Percentiles rank a stretch among this genome's conserved stretches.
Evolutionary conservation across 2,329 filamentous ascomycete species (phyloP).

Genomic region (Diaporthe nobilis): DNA sequence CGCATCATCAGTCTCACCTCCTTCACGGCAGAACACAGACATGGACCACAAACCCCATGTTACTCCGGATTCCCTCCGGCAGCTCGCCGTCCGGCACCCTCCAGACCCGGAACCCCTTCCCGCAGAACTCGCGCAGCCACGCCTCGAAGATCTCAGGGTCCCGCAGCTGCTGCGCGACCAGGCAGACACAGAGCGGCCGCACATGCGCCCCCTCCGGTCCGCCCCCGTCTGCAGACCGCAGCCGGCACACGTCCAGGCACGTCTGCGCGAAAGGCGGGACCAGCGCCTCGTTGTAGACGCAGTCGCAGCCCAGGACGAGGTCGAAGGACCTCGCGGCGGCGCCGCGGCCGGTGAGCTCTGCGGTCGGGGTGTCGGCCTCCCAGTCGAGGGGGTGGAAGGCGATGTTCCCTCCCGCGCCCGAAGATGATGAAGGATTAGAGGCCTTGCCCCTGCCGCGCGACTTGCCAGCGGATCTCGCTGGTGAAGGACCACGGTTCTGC

Average conservation of each 20-base stretch:
- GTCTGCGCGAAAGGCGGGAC: constrained; percentile 86
- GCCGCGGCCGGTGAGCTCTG: constrained; percentile 54
- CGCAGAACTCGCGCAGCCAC: constrained; percentile 79
- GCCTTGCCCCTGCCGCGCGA: constrained; percentile 26
- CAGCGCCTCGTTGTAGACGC: constrained; percentile 93
- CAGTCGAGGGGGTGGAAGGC: constrained; percentile 81
- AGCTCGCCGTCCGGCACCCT: constrained; percentile 77
- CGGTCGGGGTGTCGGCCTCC: constrained; percentile 75
- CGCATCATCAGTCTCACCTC: not conserved
- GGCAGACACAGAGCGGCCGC: constrained; percentile 74
- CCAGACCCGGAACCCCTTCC: constrained; percentile 79
- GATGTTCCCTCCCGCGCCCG: constrained; percentile 56
- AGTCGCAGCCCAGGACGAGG: constrained; percentile 87
- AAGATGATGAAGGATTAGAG: not conserved
- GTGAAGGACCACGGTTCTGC: constrained; percentile 63
- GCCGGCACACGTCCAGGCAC: constrained; percentile 79
- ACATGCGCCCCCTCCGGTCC: constrained; percentile 23
- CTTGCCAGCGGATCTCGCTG: not conserved
- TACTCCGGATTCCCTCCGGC: constrained; percentile 69
- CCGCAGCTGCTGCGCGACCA: constrained; percentile 91
- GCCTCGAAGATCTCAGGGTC: constrained; percentile 86
- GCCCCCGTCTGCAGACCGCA: constrained; percentile 57
- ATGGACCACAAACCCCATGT: constrained; percentile 86
- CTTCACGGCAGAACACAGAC: constrained; percentile 70
- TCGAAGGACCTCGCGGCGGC: constrained; percentile 66